These are phyloP conservation scores for Pleodorina starrii DNA, from an alignment of 139 green algal species.

Conservation along the genomic window DNA sequence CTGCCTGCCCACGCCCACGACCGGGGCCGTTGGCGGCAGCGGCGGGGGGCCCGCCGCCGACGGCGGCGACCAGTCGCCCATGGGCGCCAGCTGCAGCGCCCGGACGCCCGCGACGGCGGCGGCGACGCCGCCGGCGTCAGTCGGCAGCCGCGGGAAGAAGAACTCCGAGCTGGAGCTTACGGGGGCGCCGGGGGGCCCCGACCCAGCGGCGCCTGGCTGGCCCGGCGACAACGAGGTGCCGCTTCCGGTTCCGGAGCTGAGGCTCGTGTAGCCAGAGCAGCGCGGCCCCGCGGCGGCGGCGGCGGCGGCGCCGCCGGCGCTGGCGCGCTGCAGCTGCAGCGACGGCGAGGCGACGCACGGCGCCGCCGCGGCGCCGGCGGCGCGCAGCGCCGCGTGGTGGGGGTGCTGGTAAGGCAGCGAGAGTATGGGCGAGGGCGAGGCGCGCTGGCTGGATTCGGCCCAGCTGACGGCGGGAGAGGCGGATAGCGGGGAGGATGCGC, in stretches of 20 bases:
- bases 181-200: not conserved
- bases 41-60: no score
- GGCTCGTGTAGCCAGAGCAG: not conserved
- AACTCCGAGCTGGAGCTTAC: not conserved
- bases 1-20: no score
- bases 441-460: not conserved
- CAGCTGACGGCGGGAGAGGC: not conserved
- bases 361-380: not conserved
- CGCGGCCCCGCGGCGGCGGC: no score
- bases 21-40: no score
- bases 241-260: not conserved
- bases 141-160: constrained; percentile 10
- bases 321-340: not conserved
- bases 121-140: not conserved
- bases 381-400: no score
- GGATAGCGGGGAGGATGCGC: not conserved
- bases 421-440: not conserved
- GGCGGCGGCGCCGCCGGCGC: not conserved
- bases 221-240: not conserved
- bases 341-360: not conserved
- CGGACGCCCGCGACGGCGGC: not conserved
- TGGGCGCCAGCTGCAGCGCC: not conserved
- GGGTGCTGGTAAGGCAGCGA: no score
- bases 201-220: not conserved
- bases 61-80: not conserved